phyloP scores from a whole-genome alignment of 1,284 basidiomycete genomes.

The Schizopora paradoxa region DNA sequence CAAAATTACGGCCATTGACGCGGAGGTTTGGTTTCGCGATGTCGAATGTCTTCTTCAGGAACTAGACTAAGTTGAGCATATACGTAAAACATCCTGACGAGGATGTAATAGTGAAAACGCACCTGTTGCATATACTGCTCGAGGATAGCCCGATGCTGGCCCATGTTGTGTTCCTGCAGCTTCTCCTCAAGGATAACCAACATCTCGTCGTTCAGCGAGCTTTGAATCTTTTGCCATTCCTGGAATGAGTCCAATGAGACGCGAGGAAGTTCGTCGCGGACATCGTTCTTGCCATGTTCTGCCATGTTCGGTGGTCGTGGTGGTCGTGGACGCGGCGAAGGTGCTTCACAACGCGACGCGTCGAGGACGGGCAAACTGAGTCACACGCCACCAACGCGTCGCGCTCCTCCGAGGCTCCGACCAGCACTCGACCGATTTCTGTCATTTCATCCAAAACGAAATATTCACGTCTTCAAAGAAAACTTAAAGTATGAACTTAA shows the following conservation, averaged over 20 bases:
- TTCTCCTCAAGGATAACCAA: conserved; percentile 39
- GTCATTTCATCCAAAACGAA: too few species aligned
- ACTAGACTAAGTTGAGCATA: conserved; percentile 34
- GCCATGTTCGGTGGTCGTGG: conserved; percentile 8
- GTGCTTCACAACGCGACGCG: too few species aligned
- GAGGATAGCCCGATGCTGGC: conserved; percentile 40
- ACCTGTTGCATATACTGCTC: conserved; percentile 48
- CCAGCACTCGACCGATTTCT: too few species aligned
- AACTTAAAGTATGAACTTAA: too few species aligned
- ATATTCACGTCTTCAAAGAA: too few species aligned
- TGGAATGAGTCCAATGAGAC: conserved; percentile 57
- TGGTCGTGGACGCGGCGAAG: too few species aligned
- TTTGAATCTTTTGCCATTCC: conserved; percentile 56
- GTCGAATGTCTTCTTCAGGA: conserved; percentile 54
- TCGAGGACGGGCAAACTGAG: too few species aligned
- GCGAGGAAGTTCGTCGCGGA: conserved; percentile 53
- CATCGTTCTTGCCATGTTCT: conserved; percentile 3
- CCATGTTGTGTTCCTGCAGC: conserved; percentile 31
- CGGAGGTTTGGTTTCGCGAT: conserved; percentile 67
- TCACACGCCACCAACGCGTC: too few species aligned
- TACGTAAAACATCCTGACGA: conserved; percentile 8
- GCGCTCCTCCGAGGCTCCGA: too few species aligned
- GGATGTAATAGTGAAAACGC: conserved; percentile 4
- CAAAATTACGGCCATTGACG: conserved; percentile 74
- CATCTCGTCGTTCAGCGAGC: conserved; percentile 43